Percentiles rank a stretch among this genome's conserved stretches.
phyloP scores from a whole-genome alignment of 2,329 filamentous ascomycete species.

The Chaetoscypha palmicola region DNA sequence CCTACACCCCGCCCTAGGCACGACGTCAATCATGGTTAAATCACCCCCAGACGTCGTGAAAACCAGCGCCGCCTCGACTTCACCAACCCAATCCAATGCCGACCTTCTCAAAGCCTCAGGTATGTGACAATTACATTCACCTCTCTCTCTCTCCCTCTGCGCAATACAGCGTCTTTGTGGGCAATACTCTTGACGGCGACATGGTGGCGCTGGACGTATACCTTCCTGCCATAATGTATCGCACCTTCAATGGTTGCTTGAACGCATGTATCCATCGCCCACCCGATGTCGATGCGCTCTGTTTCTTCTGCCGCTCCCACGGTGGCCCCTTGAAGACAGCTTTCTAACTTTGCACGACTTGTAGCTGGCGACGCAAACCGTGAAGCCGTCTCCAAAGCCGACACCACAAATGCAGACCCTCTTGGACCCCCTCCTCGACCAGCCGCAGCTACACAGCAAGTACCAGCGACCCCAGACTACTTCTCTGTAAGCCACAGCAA shows the following conservation, averaged over 20 bases:
- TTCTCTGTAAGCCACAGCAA: constrained; percentile 52
- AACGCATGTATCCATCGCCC: no score
- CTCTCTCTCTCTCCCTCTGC: background rate
- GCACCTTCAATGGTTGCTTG: no score
- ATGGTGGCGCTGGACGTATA: no score
- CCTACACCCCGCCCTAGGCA: no score
- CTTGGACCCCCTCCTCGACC: constrained; percentile 66
- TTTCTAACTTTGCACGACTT: no score
- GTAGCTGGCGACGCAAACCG: no score
- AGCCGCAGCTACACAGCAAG: constrained; percentile 35
- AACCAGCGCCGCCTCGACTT: constrained; percentile 21
- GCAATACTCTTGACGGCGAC: no score
- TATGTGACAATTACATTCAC: constrained; percentile 13
- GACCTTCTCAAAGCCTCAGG: constrained; percentile 16
- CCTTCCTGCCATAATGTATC: no score
- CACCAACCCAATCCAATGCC: constrained; percentile 21
- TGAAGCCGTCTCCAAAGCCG: constrained; percentile 39
- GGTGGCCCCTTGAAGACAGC: no score
- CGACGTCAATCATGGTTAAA: no score
- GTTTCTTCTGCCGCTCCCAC: background rate
- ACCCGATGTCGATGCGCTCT: background rate
- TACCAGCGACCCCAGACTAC: constrained; percentile 58
- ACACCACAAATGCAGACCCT: constrained; percentile 53
- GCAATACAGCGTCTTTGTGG: background rate
- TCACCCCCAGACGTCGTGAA: constrained; percentile 20